Evolutionary conservation across 208 protist species (phyloP).

Genomic region (Willaertia magna): DNA sequence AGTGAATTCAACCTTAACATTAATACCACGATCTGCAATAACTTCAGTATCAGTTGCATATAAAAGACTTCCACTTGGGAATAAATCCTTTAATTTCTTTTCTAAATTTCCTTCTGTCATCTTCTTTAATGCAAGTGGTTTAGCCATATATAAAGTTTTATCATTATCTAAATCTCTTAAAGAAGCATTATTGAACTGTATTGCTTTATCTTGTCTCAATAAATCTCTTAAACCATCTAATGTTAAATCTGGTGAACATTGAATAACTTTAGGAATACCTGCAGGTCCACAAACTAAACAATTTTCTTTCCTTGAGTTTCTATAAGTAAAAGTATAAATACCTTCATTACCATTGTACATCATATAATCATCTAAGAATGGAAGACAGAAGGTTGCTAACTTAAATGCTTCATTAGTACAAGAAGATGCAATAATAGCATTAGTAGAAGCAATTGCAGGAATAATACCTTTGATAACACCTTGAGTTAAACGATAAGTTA

Average conservation of each 20-base stretch:
- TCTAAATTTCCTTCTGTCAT: neutral
- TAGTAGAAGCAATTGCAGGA: conserved; percentile 94
- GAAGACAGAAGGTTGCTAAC: conserved; percentile 54
- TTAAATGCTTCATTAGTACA: conserved; percentile 83
- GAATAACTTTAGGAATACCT: neutral
- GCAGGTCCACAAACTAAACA: neutral
- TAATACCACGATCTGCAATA: neutral
- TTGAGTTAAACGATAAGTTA: conserved; percentile 61
- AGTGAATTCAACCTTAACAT: neutral
- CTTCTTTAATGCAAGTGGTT: neutral
- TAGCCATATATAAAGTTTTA: neutral
- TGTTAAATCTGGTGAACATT: neutral
- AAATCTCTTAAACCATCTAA: neutral
- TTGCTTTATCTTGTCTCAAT: neutral
- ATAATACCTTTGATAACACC: conserved; percentile 97
- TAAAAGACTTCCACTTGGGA: neutral
- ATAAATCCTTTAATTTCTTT: neutral
- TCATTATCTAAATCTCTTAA: neutral
- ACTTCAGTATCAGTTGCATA: neutral
- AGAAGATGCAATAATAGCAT: conserved; percentile 81
- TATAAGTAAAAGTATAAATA: conserved; percentile 1
- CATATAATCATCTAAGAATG: conserved; percentile 72
- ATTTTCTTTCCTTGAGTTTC: neutral
- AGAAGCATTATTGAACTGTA: neutral
- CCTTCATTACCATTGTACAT: conserved; percentile 66